Evolutionary conservation across 345 rosid species (phyloP).

Genomic region (Hibiscus mutabilis): DNA sequence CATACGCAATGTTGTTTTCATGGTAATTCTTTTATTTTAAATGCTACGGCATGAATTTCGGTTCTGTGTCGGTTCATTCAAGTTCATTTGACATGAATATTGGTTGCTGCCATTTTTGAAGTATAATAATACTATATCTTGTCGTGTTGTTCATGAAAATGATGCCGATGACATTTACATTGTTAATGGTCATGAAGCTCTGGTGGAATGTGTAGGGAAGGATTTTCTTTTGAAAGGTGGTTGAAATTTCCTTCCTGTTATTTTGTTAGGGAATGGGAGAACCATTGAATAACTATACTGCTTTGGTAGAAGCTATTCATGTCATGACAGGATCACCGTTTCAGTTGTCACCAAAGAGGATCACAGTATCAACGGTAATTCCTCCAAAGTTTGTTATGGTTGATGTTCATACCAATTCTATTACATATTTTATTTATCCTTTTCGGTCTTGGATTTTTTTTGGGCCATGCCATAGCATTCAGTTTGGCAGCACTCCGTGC

Average conservation of each 20-base stretch:
- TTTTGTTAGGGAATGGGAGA: conserved; percentile 94
- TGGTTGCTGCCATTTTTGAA: not conserved
- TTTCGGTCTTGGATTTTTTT: not conserved
- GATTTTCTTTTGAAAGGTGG: not conserved
- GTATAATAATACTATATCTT: conserved; percentile 4
- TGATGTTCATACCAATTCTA: not conserved
- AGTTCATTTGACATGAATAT: not conserved
- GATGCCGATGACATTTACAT: not conserved
- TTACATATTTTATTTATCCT: not conserved
- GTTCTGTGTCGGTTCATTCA: not conserved
- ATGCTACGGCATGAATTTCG: not conserved
- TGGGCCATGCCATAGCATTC: not conserved
- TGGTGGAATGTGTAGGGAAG: not conserved
- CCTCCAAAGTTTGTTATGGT: conserved; percentile 1
- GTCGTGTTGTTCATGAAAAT: not conserved
- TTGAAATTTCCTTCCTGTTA: conserved; percentile 2
- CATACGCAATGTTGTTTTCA: conserved; percentile 88
- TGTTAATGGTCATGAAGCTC: not conserved
- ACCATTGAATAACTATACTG: conserved; percentile 82
- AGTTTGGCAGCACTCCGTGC: not conserved
- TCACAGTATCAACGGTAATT: conserved; percentile 87
- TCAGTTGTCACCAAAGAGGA: conserved; percentile 73
- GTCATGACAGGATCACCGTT: conserved; percentile 72
- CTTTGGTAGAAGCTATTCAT: conserved; percentile 76
- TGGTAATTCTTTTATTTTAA: conserved; percentile 38